Evolutionary conservation across 257 asterid genomes (phyloP).

Genomic region (Rhazya stricta): DNA sequence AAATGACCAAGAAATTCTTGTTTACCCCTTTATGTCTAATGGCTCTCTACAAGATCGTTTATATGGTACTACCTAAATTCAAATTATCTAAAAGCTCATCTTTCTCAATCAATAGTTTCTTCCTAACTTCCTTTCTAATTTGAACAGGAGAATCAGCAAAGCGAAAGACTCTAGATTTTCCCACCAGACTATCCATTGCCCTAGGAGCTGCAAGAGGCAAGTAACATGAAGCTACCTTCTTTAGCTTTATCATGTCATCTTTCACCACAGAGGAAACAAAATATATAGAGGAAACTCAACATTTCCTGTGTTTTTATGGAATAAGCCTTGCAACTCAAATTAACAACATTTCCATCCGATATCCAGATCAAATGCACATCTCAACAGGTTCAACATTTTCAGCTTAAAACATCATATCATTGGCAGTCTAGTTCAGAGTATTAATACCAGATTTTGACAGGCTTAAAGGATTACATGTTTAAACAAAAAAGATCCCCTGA

Average conservation of each 20-base stretch:
- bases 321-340: neutral
- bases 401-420: neutral
- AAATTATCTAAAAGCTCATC: slow-evolving; percentile 13
- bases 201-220: slow-evolving; percentile 93
- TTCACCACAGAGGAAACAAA: neutral
- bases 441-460: neutral
- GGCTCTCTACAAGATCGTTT: slow-evolving; percentile 89
- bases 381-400: neutral
- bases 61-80: slow-evolving; percentile 45
- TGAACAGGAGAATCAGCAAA: slow-evolving; percentile 76
- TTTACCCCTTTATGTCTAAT: slow-evolving; percentile 90
- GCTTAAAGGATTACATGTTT: neutral
- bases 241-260: neutral
- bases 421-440: neutral
- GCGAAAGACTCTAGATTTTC: slow-evolving; percentile 80
- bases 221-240: slow-evolving; percentile 23
- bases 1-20: slow-evolving; percentile 85
- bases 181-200: slow-evolving; percentile 80
- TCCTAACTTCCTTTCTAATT: slow-evolving; percentile 13
- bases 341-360: neutral
- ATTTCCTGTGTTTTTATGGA: neutral
- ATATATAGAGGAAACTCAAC: neutral
- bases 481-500: neutral
- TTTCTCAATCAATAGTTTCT: slow-evolving; percentile 15
- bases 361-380: neutral